Base-by-base conservation (phyloP, 306 rosid species). In the Casuarina glauca region DNA sequence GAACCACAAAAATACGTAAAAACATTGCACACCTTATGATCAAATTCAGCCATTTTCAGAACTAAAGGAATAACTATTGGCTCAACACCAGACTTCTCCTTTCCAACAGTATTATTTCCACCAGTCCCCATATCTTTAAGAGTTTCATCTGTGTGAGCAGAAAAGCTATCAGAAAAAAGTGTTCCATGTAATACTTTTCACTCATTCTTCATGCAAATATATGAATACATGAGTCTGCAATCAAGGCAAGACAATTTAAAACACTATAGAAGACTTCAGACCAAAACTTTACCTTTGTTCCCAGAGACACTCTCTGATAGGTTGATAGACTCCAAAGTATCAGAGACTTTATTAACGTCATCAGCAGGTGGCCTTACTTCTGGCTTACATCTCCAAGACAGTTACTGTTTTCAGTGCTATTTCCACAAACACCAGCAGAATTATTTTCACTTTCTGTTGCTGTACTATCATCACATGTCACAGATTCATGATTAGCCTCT, bases 21-120 rank as follows among this genome's bases (percentile, higher is more conserved):
- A 76, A 32, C 19, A 52, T 52, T 9, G 72, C 82, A 77, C 51
- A 95, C 99, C 99, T 91, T 90, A 76, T 95, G 99, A 86, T 95
- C 97, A 87, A 93, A 95, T 81, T 93, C 97, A 75, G 97, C 90
- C 99, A 95, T 93, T 81, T 93, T 93, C 84, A 93, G 82, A 84
- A 93, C 97, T 79, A 93, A 74, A 63, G 99, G 97, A 75, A 93
- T 88, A 69, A 91, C 85, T 82, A 95, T 84, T 69, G 97, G 94
- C 81, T 91, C 87, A 17, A 93, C 79, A 52, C 96, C 97, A 12
- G 91, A 90, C 79, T 93, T 95, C 73, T 86, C 89, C 88, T 90
- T 87, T 78, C 74, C 80, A 66, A 66, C 88, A 74, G 83, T 45
- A 74, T 57, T 57, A 68, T 49, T 46, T 82, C 66, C 81, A 55